Conservation (phyloP, 2,329 filamentous ascomycete genomes). For the Exophiala phaeomuriformis region DNA sequence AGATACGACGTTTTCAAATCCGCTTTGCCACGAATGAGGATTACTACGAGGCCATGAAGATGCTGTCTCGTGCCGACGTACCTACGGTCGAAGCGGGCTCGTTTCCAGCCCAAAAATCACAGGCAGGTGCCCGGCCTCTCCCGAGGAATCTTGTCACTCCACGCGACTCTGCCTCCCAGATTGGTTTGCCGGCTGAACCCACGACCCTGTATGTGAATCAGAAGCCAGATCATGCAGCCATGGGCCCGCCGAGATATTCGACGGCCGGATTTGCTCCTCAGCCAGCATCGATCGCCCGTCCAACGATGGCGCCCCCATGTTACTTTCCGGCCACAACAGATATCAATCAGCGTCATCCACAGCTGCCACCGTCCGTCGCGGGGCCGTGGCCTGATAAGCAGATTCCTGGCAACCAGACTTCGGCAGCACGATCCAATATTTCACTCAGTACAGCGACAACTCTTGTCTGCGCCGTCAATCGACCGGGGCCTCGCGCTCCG, state of each 20-base stretch:
- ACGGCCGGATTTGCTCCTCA: neutral
- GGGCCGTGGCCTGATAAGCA: neutral
- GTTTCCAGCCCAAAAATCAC: constrained; percentile 25
- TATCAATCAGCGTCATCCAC: neutral
- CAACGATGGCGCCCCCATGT: constrained; percentile 10
- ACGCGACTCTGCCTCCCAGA: constrained; percentile 17
- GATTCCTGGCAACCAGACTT: neutral
- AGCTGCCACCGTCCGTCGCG: neutral
- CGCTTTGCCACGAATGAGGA: constrained; percentile 37
- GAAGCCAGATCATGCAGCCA: neutral
- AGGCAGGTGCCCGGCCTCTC: neutral
- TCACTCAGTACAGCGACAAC: constrained; percentile 17
- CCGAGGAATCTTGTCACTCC: constrained; percentile 5
- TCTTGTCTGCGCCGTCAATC: constrained; percentile 7
- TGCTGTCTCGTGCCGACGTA: constrained; percentile 38
- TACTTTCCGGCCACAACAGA: neutral
- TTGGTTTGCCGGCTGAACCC: constrained; percentile 1
- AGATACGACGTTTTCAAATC: constrained; percentile 42
- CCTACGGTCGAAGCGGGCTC: constrained; percentile 38
- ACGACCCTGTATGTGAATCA: neutral
- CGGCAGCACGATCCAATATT: constrained; percentile 9
- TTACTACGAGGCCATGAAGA: constrained; percentile 36
- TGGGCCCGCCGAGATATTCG: neutral
- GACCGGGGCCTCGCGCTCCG: neutral
- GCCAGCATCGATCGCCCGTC: neutral